Percentiles rank a stretch among this genome's conserved stretches.
Evolutionary conservation across 2,329 filamentous ascomycete species (phyloP).

Genomic region (Plectosphaerella sp.): DNA sequence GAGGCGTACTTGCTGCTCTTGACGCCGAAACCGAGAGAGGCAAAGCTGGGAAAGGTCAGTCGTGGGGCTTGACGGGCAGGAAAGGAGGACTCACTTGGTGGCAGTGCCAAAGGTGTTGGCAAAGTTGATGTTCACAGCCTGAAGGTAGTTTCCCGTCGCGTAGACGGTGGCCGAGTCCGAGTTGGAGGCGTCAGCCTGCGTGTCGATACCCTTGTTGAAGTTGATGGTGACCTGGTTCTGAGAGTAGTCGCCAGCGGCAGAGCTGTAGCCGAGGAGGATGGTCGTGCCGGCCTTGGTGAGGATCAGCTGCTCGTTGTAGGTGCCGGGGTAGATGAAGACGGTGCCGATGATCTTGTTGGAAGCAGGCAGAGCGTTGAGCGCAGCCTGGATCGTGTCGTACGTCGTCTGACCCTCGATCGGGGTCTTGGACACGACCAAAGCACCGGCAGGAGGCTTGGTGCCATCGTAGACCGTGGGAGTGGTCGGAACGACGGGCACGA

Average conservation of each 20-base stretch:
- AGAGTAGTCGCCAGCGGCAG: slow-evolving; percentile 27
- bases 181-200: slow-evolving; percentile 26
- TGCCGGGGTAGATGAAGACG: slow-evolving; percentile 21
- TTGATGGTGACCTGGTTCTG: slow-evolving; percentile 18
- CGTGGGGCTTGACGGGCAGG: too few species aligned
- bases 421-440: slow-evolving; percentile 21
- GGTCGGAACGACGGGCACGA: slow-evolving; percentile 28
- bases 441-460: slow-evolving; percentile 21
- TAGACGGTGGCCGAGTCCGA: slow-evolving; percentile 33
- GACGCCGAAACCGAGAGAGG: slow-evolving; percentile 33
- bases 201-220: slow-evolving; percentile 26
- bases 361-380: slow-evolving; percentile 13
- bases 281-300: slow-evolving; percentile 31
- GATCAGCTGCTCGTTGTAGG: slow-evolving; percentile 31
- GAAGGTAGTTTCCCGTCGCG: slow-evolving; percentile 31
- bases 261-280: slow-evolving; percentile 32
- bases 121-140: slow-evolving; percentile 33
- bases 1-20: slow-evolving; percentile 32
- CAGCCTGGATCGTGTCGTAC: slow-evolving; percentile 16
- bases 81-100: slow-evolving; percentile 16
- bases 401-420: slow-evolving; percentile 6
- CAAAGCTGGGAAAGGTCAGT: slow-evolving; percentile 15
- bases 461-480: slow-evolving; percentile 20
- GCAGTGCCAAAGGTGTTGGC: slow-evolving; percentile 28
- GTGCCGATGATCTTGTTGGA: slow-evolving; percentile 25